phyloP scores from a whole-genome alignment of 768 basidiomycete species.

The Xerocomellus intermedius region DNA sequence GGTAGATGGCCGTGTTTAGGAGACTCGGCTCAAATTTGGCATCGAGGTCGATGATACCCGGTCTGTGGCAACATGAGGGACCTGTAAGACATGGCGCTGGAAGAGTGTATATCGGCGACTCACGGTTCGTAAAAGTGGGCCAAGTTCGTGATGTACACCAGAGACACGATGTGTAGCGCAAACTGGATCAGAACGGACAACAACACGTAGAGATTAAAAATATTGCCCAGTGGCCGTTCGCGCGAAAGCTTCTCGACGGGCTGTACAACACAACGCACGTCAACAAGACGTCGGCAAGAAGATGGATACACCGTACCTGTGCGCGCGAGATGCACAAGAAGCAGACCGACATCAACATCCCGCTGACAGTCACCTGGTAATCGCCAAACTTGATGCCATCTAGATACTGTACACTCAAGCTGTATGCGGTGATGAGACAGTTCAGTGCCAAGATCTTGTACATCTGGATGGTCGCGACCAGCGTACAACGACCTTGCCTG shows the following conservation, averaged over 20 bases:
- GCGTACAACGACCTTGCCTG: constrained; percentile 95
- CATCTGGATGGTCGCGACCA: constrained; percentile 99
- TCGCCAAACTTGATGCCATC: constrained; percentile 99
- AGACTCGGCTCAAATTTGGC: constrained; percentile 95
- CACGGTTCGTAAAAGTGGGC: constrained; percentile 77
- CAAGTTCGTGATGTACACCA: constrained; percentile 92
- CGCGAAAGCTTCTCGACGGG: constrained; percentile 95
- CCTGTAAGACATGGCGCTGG: not conserved
- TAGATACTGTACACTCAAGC: constrained; percentile 93
- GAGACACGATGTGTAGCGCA: constrained; percentile 83
- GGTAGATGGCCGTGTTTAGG: constrained; percentile 95
- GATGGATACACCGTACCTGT: constrained; percentile 57
- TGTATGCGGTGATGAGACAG: constrained; percentile 98
- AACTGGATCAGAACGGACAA: constrained; percentile 92
- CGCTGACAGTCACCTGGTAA: constrained; percentile 96
- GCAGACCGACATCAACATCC: constrained; percentile 92
- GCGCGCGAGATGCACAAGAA: constrained; percentile 98
- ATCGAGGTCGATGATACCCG: constrained; percentile 84
- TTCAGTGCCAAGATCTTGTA: constrained; percentile 99
- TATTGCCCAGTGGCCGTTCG: constrained; percentile 91
- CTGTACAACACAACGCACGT: constrained; percentile 51
- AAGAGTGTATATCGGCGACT: constrained; percentile 28
- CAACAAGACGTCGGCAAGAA: not conserved
- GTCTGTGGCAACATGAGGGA: constrained; percentile 34
- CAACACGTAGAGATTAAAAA: constrained; percentile 95